Percentiles rank a stretch among this genome's conserved stretches.
Evolutionary conservation across 768 basidiomycete species (phyloP).

Genomic region (Collybia sp.): DNA sequence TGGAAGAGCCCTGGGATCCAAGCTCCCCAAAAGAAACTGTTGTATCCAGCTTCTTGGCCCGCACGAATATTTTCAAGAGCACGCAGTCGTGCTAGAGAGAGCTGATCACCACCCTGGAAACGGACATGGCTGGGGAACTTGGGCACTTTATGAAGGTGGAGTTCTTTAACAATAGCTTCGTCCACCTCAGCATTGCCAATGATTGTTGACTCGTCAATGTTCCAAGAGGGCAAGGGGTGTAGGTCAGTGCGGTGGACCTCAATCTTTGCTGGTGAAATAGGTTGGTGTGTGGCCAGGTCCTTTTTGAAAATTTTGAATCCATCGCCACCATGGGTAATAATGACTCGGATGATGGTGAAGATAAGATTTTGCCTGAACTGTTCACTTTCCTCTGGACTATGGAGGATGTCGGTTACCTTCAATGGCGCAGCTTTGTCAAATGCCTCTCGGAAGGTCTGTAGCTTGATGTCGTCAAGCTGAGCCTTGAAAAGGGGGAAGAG

Average conservation of each 20-base stretch:
- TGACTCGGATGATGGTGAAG: slow-evolving; percentile 23
- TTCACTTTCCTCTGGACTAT: slow-evolving; percentile 11
- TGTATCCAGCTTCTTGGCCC: slow-evolving; percentile 22
- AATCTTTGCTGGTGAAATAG: slow-evolving; percentile 18
- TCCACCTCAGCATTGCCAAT: slow-evolving; percentile 27
- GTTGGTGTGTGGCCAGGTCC: slow-evolving; percentile 11
- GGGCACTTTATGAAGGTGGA: slow-evolving; percentile 6
- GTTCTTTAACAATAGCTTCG: slow-evolving; percentile 20
- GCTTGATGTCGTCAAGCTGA: slow-evolving; percentile 15
- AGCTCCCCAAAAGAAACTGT: slow-evolving; percentile 16
- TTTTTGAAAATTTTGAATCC: slow-evolving; percentile 18
- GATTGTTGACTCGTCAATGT: slow-evolving; percentile 32
- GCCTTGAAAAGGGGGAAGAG: slow-evolving; percentile 21
- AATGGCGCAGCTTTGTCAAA: slow-evolving; percentile 20
- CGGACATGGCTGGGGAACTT: too few relatives aligned
- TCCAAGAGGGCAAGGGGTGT: slow-evolving; percentile 24
- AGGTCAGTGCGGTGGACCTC: slow-evolving; percentile 20
- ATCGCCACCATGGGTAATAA: slow-evolving; percentile 22
- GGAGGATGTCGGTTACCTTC: slow-evolving; percentile 19
- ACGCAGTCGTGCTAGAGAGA: slow-evolving; percentile 27
- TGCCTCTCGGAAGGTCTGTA: slow-evolving; percentile 10
- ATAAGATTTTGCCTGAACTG: slow-evolving; percentile 11
- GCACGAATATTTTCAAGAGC: slow-evolving; percentile 21
- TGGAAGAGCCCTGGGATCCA: slow-evolving; percentile 32
- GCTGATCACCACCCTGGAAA: slow-evolving; percentile 27